These are phyloP conservation scores for Lachancea nothofagi DNA, from an alignment of 805 yeast genomes.

Conservation along the genomic window DNA sequence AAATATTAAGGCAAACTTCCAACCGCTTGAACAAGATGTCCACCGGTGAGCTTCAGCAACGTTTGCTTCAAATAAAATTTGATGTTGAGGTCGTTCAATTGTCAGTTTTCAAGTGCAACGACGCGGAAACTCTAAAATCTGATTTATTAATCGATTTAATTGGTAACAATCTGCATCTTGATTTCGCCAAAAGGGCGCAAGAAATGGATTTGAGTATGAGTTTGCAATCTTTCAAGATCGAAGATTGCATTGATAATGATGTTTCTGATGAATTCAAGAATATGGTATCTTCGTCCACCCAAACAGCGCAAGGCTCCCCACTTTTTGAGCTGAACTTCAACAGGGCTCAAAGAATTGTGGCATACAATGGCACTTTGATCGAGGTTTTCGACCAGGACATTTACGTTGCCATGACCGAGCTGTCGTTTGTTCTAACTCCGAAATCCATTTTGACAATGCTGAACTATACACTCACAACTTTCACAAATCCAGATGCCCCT, in stretches of 20 bases:
- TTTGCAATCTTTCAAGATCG: slow-evolving; percentile 60
- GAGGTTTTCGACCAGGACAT: slow-evolving; percentile 77
- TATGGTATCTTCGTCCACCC: slow-evolving; percentile 59
- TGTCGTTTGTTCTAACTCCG: slow-evolving; percentile 68
- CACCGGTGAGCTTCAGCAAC: slow-evolving; percentile 47
- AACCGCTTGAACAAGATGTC: slow-evolving; percentile 37
- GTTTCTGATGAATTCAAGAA: slow-evolving; percentile 60
- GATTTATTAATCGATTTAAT: slow-evolving; percentile 67
- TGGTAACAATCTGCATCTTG: slow-evolving; percentile 58
- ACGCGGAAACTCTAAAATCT: slow-evolving; percentile 53
- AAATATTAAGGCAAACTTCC: slow-evolving; percentile 23
- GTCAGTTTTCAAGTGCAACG: slow-evolving; percentile 61
- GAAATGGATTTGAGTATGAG: slow-evolving; percentile 62
- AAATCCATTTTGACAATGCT: slow-evolving; percentile 71
- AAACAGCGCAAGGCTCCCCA: slow-evolving; percentile 34
- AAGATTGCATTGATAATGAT: slow-evolving; percentile 66
- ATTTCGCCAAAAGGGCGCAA: slow-evolving; percentile 51
- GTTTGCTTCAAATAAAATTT: slow-evolving; percentile 65
- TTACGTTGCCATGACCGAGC: slow-evolving; percentile 67
- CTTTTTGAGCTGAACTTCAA: slow-evolving; percentile 56
- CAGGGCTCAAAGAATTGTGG: slow-evolving; percentile 56
- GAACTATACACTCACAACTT: slow-evolving; percentile 79
- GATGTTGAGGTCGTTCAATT: slow-evolving; percentile 58
- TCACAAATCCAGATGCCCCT: slow-evolving; percentile 71
- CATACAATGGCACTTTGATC: slow-evolving; percentile 43